Evolutionary conservation across 202 grass and related monocot species (phyloP).

Genomic region (Panicum hallii): DNA sequence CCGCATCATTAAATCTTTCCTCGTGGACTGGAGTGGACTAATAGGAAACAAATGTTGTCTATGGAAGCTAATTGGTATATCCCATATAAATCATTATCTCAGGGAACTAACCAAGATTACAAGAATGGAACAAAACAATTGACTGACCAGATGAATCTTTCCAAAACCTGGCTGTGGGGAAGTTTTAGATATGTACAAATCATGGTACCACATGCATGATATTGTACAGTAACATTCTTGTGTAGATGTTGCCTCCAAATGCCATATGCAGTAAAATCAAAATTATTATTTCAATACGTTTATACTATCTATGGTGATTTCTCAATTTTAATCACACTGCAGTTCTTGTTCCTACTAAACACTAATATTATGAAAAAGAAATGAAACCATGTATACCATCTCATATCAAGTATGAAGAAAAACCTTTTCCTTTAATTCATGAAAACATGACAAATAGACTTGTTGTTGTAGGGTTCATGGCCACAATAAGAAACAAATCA

Average conservation of each 20-base stretch:
- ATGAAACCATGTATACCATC: too few species aligned
- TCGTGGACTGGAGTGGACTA: background rate
- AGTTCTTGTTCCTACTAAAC: too few species aligned
- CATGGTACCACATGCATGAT: background rate
- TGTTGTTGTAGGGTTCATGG: too few species aligned
- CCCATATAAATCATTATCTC: background rate
- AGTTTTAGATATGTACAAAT: background rate
- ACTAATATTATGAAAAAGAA: too few species aligned
- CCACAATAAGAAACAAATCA: too few species aligned
- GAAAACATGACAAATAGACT: too few species aligned
- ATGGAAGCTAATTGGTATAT: background rate
- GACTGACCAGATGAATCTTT: background rate
- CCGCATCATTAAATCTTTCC: conserved; percentile 34
- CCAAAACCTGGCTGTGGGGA: background rate
- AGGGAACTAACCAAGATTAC: background rate
- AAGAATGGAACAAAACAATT: background rate
- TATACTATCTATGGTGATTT: background rate
- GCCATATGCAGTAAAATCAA: too few species aligned
- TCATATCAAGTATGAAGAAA: too few species aligned
- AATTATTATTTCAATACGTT: background rate
- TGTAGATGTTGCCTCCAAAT: background rate
- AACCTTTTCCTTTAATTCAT: too few species aligned
- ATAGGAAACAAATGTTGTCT: background rate
- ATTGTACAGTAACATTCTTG: background rate
- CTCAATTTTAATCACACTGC: too few species aligned